Evolutionary conservation across 148 eudicot species (phyloP), one percentile per base, ranked within the genome.

Genomic region (Cornus florida): DNA sequence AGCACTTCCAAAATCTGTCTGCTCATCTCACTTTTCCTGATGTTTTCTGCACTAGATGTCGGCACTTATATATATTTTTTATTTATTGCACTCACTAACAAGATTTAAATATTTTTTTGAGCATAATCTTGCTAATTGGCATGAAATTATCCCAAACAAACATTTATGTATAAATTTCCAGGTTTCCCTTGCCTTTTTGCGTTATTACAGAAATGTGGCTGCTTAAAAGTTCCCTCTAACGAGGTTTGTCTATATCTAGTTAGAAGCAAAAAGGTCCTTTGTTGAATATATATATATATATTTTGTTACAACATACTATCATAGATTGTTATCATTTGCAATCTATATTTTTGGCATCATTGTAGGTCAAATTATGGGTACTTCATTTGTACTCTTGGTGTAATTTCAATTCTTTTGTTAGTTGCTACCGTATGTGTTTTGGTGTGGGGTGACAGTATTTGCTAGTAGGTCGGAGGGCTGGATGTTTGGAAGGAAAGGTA

Each of bases 181-280:
- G 98, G 98, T 79, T 95, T 95, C 70, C 98, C 98, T 83, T 92
- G 89, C 83, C 96, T 95, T 77, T 97, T 97, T 70, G 96, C 93
- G 46, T 81, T 95, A 86, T 82, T 95, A 86, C 98, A 95, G 76
- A 93, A 92, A 84, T 87, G 98, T 68, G 85, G 90, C 79, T 95
- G 89, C 88, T 86, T 95, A 80, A 92, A 91, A 90, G 97, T 93
- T 72, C 86, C 94, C 62, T 76, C 98, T 53, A 89, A 92, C 84
- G 98, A 95, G 97, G 98, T 95, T 83, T 76, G 10, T 67, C 28
- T 28, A 28, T 28, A 28, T 28, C 28, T 28, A 28, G 22, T 71
- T 72, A 70, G 56, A 19, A 62, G 22, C 20, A n/a, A n/a, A 62
- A 62, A 46, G 28, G 72, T 33, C 24, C 65, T 78, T 28, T 28